phyloP scores from a whole-genome alignment of 2,329 filamentous ascomycete genomes.

The Sarocladiaceae sp. region DNA sequence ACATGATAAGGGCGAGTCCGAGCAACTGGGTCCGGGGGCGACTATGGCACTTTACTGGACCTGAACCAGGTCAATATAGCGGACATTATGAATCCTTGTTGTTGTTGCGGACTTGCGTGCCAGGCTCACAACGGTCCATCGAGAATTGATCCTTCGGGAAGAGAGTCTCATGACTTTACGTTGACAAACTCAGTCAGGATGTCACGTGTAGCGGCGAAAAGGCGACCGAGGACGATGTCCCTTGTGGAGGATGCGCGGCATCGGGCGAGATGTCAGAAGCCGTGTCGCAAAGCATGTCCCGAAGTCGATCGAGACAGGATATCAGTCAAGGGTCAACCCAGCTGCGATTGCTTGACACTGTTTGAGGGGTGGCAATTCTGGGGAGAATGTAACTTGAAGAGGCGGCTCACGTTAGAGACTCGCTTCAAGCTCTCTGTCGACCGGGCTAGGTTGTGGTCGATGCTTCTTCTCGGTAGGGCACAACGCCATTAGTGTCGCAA shows the following conservation, averaged over 20 bases:
- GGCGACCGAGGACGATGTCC: background rate
- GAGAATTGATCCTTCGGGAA: too few species aligned
- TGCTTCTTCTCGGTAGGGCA: background rate
- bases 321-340: background rate
- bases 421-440: too few species aligned
- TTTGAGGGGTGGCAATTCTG: too few species aligned
- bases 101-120: too few species aligned
- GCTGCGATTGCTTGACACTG: background rate
- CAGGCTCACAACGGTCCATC: too few species aligned
- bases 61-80: background rate
- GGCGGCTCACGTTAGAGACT: too few species aligned
- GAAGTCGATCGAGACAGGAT: background rate
- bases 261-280: background rate
- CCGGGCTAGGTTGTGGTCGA: too few species aligned
- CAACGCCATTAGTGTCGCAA: conserved; percentile 1
- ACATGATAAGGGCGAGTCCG: background rate
- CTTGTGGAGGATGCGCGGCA: background rate
- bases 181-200: too few species aligned
- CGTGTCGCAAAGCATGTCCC: background rate
- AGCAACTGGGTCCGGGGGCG: background rate
- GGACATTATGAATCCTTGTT: background rate
- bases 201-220: background rate
- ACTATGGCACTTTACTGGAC: background rate
- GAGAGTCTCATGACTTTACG: too few species aligned
- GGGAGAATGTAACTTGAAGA: too few species aligned